Conservation (phyloP, 202 grass and related monocot genomes). For the Schoenoplectus triqueter region DNA sequence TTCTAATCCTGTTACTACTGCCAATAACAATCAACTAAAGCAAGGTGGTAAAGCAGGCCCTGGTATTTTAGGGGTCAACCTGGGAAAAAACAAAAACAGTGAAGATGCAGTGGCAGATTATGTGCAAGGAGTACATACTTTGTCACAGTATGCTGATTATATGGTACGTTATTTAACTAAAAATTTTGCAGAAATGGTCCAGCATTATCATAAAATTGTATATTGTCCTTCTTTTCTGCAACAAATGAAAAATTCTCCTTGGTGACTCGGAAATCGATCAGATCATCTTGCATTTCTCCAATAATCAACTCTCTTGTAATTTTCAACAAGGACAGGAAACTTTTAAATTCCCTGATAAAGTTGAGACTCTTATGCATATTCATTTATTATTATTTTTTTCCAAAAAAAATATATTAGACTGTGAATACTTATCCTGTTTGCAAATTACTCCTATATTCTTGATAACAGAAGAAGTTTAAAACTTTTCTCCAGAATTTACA, state of each 20-base stretch:
- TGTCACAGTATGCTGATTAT: slow-evolving; percentile 99
- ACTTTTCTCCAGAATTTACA: too few relatives aligned
- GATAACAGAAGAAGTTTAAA: too few relatives aligned
- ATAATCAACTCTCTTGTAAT: too few relatives aligned
- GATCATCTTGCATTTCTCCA: too few relatives aligned
- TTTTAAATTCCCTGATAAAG: too few relatives aligned
- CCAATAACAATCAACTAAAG: slow-evolving; percentile 47
- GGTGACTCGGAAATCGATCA: neutral
- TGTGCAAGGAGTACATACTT: slow-evolving; percentile 96
- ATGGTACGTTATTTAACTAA: slow-evolving; percentile 53
- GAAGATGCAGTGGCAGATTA: slow-evolving; percentile 94
- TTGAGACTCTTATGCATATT: too few relatives aligned
- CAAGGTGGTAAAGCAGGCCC: slow-evolving; percentile 96
- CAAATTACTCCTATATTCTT: too few relatives aligned
- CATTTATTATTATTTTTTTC: too few relatives aligned
- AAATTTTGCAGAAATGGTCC: neutral
- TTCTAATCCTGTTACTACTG: slow-evolving; percentile 29
- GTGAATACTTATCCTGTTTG: too few relatives aligned
- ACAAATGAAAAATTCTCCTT: neutral
- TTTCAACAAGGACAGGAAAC: too few relatives aligned
- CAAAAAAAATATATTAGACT: too few relatives aligned
- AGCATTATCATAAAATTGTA: neutral
- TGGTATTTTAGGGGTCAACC: slow-evolving; percentile 94
- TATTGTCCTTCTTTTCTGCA: neutral
- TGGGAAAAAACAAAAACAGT: slow-evolving; percentile 96